phyloP scores from a whole-genome alignment of 257 asterid genomes.

The Cynanchum wilfordii region DNA sequence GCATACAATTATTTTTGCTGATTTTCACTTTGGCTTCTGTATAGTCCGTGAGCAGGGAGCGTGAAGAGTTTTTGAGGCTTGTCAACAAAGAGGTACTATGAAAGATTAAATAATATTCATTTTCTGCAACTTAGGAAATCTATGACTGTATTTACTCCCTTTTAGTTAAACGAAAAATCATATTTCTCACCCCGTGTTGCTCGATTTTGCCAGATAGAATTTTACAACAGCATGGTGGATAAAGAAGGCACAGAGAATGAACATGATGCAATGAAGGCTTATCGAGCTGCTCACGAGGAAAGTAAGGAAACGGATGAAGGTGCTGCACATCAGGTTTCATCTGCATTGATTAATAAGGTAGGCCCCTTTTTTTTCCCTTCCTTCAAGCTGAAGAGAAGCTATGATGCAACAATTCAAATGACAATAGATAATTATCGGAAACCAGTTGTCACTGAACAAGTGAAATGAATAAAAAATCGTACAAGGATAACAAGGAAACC shows the following conservation, averaged over 20 bases:
- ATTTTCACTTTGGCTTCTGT: conserved; percentile 14
- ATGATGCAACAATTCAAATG: neutral
- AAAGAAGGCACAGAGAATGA: conserved; percentile 71
- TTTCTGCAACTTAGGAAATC: too few relatives aligned
- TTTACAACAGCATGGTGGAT: conserved; percentile 76
- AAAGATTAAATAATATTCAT: neutral
- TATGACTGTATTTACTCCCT: too few relatives aligned
- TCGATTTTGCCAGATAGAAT: conserved; percentile 51
- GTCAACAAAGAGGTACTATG: conserved; percentile 76
- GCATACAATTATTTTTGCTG: conserved; percentile 8
- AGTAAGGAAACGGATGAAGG: conserved; percentile 50
- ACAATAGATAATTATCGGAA: neutral
- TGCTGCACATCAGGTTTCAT: conserved; percentile 55
- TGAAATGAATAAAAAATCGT: neutral
- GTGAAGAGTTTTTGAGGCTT: conserved; percentile 80
- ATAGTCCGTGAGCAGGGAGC: conserved; percentile 89
- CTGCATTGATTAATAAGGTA: conserved; percentile 88
- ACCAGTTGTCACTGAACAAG: neutral
- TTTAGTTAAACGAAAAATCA: neutral
- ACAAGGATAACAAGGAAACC: neutral
- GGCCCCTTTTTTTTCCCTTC: neutral
- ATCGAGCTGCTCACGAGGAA: conserved; percentile 80
- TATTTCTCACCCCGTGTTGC: neutral
- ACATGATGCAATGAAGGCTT: conserved; percentile 71
- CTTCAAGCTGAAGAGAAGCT: neutral